Percentiles rank a stretch among this genome's conserved stretches.
phyloP scores from a whole-genome alignment of 2,329 filamentous ascomycete species.

The Shiraia sp. region DNA sequence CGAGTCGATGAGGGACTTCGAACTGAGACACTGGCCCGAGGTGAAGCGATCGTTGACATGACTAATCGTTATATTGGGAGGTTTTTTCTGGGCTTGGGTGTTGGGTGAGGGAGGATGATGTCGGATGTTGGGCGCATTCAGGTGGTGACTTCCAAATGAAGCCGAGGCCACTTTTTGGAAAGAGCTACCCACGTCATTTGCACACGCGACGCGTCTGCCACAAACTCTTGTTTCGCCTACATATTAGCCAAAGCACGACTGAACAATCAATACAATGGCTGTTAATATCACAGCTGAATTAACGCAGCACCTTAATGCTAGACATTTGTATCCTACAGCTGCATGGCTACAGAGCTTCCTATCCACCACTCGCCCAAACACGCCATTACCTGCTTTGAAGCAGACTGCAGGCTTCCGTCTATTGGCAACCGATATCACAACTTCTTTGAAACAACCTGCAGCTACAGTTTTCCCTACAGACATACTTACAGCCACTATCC shows the following conservation, averaged over 20 bases:
- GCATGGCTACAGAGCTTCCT: slow-evolving; percentile 69
- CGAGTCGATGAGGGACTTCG: slow-evolving; percentile 76
- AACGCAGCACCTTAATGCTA: slow-evolving; percentile 59
- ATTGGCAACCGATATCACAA: slow-evolving; percentile 75
- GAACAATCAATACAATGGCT: slow-evolving; percentile 19
- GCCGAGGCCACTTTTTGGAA: slow-evolving; percentile 21
- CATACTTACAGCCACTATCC: slow-evolving; percentile 58
- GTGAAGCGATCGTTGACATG: slow-evolving; percentile 66
- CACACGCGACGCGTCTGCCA: slow-evolving; percentile 25
- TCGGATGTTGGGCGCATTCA: slow-evolving; percentile 1
- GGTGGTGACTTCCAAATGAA: slow-evolving; percentile 6
- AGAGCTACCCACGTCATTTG: slow-evolving; percentile 25
- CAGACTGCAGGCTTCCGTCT: slow-evolving; percentile 82
- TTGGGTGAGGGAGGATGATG: slow-evolving; percentile 1
- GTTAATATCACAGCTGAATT: slow-evolving; percentile 44
- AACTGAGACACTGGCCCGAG: slow-evolving; percentile 61
- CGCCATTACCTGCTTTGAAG: slow-evolving; percentile 70
- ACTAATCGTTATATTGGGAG: neutral
- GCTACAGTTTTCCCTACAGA: slow-evolving; percentile 61
- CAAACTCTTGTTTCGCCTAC: neutral
- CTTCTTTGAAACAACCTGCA: slow-evolving; percentile 52
- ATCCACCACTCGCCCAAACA: slow-evolving; percentile 56
- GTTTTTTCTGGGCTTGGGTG: slow-evolving; percentile 3
- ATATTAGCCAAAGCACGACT: neutral
- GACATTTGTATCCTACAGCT: slow-evolving; percentile 58